phyloP scores from a whole-genome alignment of 768 basidiomycete species.

The Tulasnella sp. region DNA sequence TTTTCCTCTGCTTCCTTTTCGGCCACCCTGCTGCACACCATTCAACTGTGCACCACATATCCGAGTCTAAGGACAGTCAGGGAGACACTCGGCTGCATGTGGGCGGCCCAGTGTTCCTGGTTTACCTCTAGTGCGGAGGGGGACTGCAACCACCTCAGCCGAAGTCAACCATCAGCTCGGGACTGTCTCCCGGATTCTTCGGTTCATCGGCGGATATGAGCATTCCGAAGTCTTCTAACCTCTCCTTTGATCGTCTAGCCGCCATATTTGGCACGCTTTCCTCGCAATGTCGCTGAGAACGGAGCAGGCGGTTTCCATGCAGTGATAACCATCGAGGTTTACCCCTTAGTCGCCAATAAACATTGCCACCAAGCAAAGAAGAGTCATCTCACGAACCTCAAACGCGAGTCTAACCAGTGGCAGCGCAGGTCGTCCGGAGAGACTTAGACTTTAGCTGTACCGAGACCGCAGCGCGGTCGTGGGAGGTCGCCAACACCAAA shows the following conservation, averaged over 20 bases:
- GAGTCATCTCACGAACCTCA: background rate
- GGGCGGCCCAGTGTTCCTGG: background rate
- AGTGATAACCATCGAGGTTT: background rate
- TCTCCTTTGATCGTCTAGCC: background rate
- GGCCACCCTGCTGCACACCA: background rate
- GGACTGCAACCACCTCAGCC: background rate
- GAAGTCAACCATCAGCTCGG: background rate
- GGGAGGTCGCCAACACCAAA: background rate
- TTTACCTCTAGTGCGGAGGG: background rate
- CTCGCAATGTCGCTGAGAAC: background rate
- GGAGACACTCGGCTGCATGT: background rate
- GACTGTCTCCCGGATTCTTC: background rate
- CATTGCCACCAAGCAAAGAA: background rate
- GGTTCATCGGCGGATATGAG: background rate
- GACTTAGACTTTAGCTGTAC: slow-evolving; percentile 7
- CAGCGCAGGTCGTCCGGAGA: background rate
- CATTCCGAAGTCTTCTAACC: background rate
- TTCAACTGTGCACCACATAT: background rate
- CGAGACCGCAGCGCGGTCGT: background rate
- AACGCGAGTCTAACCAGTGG: background rate
- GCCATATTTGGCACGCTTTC: background rate
- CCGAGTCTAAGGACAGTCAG: background rate
- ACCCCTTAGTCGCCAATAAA: background rate
- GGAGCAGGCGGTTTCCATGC: background rate
- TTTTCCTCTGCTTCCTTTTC: background rate